phyloP scores from a whole-genome alignment of 805 yeast genomes.

The Hanseniaspora occidentalis region DNA sequence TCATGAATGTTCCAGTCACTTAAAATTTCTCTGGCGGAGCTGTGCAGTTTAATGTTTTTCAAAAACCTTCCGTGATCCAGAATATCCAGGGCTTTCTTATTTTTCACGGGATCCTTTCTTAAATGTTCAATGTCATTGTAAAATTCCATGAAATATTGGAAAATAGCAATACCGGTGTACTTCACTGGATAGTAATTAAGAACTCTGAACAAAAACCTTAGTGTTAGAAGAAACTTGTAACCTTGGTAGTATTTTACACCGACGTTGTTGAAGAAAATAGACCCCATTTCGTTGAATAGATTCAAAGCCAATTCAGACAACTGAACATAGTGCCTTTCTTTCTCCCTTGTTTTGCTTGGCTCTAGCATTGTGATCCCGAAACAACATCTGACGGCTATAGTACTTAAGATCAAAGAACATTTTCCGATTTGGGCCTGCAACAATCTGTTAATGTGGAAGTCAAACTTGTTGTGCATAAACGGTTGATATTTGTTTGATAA shows the following conservation, averaged over 20 bases:
- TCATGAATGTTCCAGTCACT: not conserved
- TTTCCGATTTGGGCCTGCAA: conserved; percentile 5
- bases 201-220: conserved; percentile 6
- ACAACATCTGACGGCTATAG: conserved; percentile 3
- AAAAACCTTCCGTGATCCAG: conserved; percentile 1
- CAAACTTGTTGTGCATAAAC: not conserved
- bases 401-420: conserved; percentile 3
- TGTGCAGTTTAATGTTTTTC: conserved; percentile 1
- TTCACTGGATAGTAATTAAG: conserved; percentile 7
- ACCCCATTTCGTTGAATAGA: conserved; percentile 7
- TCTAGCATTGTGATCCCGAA: not conserved
- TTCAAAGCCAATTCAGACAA: not conserved
- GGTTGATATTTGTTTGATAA: not conserved
- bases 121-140: conserved; percentile 1
- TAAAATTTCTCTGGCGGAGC: conserved; percentile 1
- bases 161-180: conserved; percentile 4
- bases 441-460: conserved; percentile 6
- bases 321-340: not conserved
- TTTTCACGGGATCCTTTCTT: not conserved
- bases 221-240: conserved; percentile 4
- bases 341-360: not conserved
- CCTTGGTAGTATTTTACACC: conserved; percentile 8
- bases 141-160: conserved; percentile 6
- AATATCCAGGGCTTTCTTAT: not conserved
- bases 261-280: conserved; percentile 6